These are phyloP conservation scores for Ramaria sp. DNA, from an alignment of 768 basidiomycete species.

Conservation along the genomic window DNA sequence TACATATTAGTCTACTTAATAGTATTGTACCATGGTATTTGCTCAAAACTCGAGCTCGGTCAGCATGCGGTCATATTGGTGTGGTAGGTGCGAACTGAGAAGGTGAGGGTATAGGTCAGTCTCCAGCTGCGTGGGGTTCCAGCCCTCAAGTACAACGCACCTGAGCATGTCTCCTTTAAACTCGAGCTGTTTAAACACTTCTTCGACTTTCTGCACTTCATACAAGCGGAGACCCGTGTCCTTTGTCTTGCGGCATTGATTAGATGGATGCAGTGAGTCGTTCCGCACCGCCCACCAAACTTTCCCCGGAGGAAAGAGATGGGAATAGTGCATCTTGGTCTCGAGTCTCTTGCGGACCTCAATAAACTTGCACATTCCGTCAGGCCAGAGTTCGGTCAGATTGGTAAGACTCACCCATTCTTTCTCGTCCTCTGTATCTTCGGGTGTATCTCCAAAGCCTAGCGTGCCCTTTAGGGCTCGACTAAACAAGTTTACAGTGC, in stretches of 20 bases:
- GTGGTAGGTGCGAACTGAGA: slow-evolving; percentile 60
- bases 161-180: slow-evolving; percentile 75
- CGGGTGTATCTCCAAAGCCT: slow-evolving; percentile 44
- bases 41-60: slow-evolving; percentile 40
- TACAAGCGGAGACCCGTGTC: slow-evolving; percentile 44
- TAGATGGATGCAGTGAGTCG: slow-evolving; percentile 51
- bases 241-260: slow-evolving; percentile 25
- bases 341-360: slow-evolving; percentile 75
- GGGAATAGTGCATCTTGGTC: slow-evolving; percentile 65
- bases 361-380: slow-evolving; percentile 43
- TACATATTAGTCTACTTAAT: not conserved
- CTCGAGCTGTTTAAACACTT: slow-evolving; percentile 70
- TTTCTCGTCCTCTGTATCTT: slow-evolving; percentile 16
- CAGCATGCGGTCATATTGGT: slow-evolving; percentile 67
- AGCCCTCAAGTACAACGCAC: slow-evolving; percentile 25
- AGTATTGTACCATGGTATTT: not conserved
- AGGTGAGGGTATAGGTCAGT: slow-evolving; percentile 6
- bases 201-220: slow-evolving; percentile 66
- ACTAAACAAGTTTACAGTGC: slow-evolving; percentile 30
- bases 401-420: not conserved
- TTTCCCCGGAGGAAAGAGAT: slow-evolving; percentile 67
- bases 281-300: slow-evolving; percentile 75
- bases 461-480: slow-evolving; percentile 51
- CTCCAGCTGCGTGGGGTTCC: no score
- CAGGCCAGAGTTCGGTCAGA: not conserved